Percentiles rank a stretch among this genome's conserved stretches.
Conservation (phyloP, 441 rosid genomes). For the Pelargonium hybrid region DNA sequence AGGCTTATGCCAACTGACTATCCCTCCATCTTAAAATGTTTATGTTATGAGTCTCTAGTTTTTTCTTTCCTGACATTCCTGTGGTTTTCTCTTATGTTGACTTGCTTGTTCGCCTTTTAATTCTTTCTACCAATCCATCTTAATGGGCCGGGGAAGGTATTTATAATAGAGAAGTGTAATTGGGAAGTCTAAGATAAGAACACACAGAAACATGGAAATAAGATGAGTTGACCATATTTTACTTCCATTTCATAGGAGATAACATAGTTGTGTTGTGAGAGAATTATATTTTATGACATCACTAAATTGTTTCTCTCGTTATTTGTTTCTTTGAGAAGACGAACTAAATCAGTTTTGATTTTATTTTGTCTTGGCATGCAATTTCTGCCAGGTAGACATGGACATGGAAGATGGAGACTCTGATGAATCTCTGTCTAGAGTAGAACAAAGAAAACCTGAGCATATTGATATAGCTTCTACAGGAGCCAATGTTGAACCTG, state of each 20-base stretch:
- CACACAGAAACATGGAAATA: neutral
- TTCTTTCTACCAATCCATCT: neutral
- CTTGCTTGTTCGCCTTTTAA: neutral
- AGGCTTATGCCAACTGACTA: neutral
- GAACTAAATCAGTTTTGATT: neutral
- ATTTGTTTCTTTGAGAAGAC: neutral
- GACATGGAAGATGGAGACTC: conserved; percentile 68
- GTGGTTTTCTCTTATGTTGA: neutral
- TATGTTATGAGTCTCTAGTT: neutral
- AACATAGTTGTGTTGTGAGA: neutral
- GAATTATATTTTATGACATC: neutral
- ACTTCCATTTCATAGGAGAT: neutral
- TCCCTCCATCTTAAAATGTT: neutral
- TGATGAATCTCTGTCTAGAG: conserved; percentile 28
- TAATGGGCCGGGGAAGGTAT: neutral
- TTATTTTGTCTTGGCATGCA: conserved; percentile 2
- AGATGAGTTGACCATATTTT: neutral
- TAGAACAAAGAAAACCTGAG: conserved; percentile 37
- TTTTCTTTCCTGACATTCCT: neutral
- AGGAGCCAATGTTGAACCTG: conserved; percentile 27
- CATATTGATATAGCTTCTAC: conserved; percentile 16
- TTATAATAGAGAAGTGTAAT: neutral
- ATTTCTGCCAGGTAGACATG: conserved; percentile 66
- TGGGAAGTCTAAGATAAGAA: neutral
- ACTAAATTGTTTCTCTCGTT: neutral